Conservation (phyloP, 225 moss, liverwort and hornwort species). For the Thuidium tamariscinum region DNA sequence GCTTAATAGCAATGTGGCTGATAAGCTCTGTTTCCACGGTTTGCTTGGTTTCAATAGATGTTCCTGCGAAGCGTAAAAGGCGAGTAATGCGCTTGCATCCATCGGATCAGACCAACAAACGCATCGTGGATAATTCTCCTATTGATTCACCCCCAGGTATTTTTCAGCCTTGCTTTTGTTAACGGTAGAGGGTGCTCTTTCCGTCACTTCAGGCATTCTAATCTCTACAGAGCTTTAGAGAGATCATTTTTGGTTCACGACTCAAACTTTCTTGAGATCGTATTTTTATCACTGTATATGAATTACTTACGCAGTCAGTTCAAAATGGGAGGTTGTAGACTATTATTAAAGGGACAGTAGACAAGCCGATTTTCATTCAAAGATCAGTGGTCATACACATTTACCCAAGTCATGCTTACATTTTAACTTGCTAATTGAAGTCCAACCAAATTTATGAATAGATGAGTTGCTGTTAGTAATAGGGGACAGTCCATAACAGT, state of each 20-base stretch:
- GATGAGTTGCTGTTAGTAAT: background rate
- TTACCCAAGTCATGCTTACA: background rate
- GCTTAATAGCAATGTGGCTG: background rate
- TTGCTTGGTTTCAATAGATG: slow-evolving; percentile 10
- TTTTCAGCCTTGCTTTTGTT: background rate
- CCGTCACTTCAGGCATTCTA: background rate
- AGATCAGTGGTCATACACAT: background rate
- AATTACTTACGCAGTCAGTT: background rate
- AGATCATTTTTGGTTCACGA: background rate
- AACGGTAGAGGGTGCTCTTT: background rate
- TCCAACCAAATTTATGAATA: background rate
- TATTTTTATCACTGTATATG: background rate
- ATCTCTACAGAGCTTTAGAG: background rate
- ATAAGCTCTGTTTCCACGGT: background rate
- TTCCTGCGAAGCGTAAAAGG: slow-evolving; percentile 16
- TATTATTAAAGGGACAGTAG: background rate
- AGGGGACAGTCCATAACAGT: background rate
- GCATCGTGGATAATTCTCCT: slow-evolving; percentile 30
- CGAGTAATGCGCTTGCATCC: slow-evolving; percentile 51
- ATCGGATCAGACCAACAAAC: slow-evolving; percentile 49
- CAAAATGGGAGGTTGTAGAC: background rate
- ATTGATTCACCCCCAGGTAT: slow-evolving; percentile 10
- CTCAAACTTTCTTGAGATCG: background rate
- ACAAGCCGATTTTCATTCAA: background rate
- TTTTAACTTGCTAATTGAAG: background rate